Conservation (phyloP, 2,329 filamentous ascomycete species). For the Leptoxyphium fumago region DNA sequence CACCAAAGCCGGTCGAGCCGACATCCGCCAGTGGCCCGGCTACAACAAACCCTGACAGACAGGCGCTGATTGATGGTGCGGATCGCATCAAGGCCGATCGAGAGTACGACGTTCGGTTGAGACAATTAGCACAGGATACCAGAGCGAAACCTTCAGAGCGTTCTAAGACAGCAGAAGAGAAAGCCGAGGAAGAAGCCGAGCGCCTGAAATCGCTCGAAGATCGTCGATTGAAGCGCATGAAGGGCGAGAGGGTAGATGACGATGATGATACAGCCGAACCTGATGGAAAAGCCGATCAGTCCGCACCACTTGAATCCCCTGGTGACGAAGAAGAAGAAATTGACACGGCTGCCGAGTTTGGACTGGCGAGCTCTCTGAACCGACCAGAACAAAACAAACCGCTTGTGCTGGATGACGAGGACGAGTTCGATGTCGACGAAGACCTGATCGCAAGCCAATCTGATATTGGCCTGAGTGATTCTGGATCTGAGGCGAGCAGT, state of each 20-base stretch:
- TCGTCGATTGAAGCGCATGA: constrained; percentile 73
- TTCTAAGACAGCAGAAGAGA: constrained; percentile 84
- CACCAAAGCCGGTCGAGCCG: constrained; percentile 10
- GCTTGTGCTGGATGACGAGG: constrained; percentile 75
- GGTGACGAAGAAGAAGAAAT: constrained; percentile 22
- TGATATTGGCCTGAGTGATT: constrained; percentile 20
- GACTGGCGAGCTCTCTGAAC: constrained; percentile 44
- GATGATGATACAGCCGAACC: constrained; percentile 28
- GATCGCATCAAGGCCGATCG: constrained; percentile 60
- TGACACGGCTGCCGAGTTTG: constrained; percentile 48
- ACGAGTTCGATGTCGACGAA: constrained; percentile 83
- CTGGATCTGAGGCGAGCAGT: constrained; percentile 11
- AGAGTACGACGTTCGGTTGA: constrained; percentile 74
- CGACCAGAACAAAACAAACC: constrained; percentile 21
- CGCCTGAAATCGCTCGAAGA: constrained; percentile 69
- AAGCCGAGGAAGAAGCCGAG: constrained; percentile 59
- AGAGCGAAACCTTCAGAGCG: constrained; percentile 73
- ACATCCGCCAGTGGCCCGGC: constrained; percentile 23
- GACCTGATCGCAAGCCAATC: constrained; percentile 75
- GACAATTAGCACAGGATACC: constrained; percentile 69
- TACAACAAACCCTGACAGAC: constrained; percentile 45
- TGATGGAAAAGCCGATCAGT: constrained; percentile 18
- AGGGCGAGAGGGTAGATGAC: constrained; percentile 61
- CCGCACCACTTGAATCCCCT: constrained; percentile 10
- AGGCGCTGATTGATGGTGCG: constrained; percentile 43